Conservation (phyloP, 257 asterid species). For the Marsdenia floribunda region DNA sequence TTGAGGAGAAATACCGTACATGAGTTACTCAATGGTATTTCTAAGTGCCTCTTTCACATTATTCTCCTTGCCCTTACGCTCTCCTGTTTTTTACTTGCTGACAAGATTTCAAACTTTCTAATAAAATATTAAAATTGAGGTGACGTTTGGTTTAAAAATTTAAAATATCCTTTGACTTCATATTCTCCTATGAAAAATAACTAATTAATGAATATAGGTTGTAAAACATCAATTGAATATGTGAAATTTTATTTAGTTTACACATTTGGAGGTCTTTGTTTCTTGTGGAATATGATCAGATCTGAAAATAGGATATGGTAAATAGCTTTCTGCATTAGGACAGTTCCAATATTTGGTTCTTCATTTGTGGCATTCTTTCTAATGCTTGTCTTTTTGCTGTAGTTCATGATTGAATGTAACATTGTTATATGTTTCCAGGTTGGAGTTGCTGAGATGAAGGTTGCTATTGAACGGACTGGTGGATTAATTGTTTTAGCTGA, state of each 20-base stretch:
- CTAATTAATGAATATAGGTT: no score
- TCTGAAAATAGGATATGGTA: background rate
- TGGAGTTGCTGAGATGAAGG: conserved; percentile 99
- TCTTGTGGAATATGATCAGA: background rate
- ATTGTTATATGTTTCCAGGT: conserved; percentile 44
- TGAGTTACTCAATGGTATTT: no score
- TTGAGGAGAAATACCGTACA: no score
- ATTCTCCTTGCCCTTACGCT: no score
- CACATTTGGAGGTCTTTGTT: background rate
- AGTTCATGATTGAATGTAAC: background rate
- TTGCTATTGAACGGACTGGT: conserved; percentile 92
- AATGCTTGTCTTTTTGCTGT: background rate
- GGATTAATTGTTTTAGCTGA: conserved; percentile 92
- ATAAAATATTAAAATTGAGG: no score
- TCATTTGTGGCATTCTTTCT: background rate
- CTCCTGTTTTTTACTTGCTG: no score
- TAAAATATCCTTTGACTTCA: no score
- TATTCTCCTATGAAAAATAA: no score
- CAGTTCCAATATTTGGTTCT: background rate
- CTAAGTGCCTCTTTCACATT: no score
- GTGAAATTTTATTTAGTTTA: background rate
- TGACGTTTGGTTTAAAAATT: no score
- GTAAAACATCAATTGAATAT: no score
- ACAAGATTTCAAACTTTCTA: no score
- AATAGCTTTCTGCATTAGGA: background rate